Evolutionary conservation across 2,329 filamentous ascomycete genomes (phyloP).

Genomic region (Pseudocercospora macadamiae): DNA sequence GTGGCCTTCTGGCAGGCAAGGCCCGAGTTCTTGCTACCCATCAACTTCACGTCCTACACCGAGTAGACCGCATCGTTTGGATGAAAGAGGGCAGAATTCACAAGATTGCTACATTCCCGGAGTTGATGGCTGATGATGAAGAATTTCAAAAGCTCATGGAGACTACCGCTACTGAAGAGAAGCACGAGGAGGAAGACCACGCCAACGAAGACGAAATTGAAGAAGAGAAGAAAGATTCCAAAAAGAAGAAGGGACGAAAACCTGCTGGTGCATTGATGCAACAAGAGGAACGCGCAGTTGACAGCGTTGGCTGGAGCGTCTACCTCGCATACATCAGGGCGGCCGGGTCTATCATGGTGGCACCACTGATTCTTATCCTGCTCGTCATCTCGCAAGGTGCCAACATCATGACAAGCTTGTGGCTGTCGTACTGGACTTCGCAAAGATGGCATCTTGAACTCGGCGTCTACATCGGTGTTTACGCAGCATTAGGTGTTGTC

Average conservation of each 20-base stretch:
- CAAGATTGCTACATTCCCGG: constrained; percentile 85
- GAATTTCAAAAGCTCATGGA: constrained; percentile 82
- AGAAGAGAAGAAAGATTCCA: constrained; percentile 60
- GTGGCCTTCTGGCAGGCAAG: constrained; percentile 84
- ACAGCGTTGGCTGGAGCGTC: constrained; percentile 78
- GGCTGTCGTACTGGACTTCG: constrained; percentile 93
- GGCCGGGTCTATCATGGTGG: constrained; percentile 71
- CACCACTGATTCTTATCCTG: constrained; percentile 64
- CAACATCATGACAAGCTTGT: constrained; percentile 86
- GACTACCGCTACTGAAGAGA: constrained; percentile 64
- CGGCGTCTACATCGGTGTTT: constrained; percentile 65
- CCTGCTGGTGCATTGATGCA: constrained; percentile 69
- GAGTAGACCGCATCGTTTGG: constrained; percentile 90
- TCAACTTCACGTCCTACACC: constrained; percentile 87
- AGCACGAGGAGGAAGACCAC: constrained; percentile 54
- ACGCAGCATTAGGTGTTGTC: constrained; percentile 69
- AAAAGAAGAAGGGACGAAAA: constrained; percentile 60
- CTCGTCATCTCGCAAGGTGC: constrained; percentile 75
- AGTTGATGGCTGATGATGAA: constrained; percentile 77
- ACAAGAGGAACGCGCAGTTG: constrained; percentile 68
- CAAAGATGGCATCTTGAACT: constrained; percentile 69
- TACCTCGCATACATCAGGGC: constrained; percentile 77
- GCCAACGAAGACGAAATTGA: constrained; percentile 54
- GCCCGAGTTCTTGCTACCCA: constrained; percentile 91
- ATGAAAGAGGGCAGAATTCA: constrained; percentile 85